Base-by-base conservation (phyloP, 257 asterid genomes). In the Solanum pennellii region DNA sequence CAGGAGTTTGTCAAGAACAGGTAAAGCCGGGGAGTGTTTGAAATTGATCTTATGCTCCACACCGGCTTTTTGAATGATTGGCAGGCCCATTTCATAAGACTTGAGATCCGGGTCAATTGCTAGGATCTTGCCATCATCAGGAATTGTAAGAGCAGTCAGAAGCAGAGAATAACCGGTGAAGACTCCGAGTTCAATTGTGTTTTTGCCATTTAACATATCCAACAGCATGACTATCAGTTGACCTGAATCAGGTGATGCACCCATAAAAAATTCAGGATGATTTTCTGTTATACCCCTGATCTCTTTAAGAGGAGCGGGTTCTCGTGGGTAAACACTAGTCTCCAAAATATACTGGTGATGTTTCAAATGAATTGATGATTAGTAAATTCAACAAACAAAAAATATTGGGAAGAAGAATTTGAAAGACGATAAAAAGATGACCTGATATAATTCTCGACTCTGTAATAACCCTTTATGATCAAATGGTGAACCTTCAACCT, bases 41-140 rank as follows among this genome's bases (percentile, higher is more conserved):
- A 90, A 91, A 18, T 90, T 56, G 83, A 92, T 90, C 41, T 92
- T 91, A 91, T 91, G 92, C 31, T 88, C 91, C 10, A 91, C 90
- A 29, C 92, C 91, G 12, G 94, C 91, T 62, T 88, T 90, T 20
- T 39, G 60, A 3, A 91, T 91, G 15, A 92, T 37, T 15, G 93
- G 93, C 87, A 91, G 62, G 16, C 94, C 95, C 7, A 90, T 71
- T 25, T 92, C 83, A 31, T 86, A 90, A 13, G 93, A 82, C 6
- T 60, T 60, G 23, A 29, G 77, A 84, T 91, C 87, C 31, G 76
- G 75, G 84, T 92, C 94, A 6, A 92, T 87, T 66, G 93, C 93
- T 9, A 77, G 85, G 83, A 90, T 89, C 91, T 69, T 84, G 86
- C 92, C 92, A 62, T 87, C 90, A 25, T 89, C 84, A 29, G 92